These are phyloP conservation scores for Tolypocladium ophioglossoides DNA, from an alignment of 2,329 filamentous ascomycete genomes.

Conservation along the genomic window DNA sequence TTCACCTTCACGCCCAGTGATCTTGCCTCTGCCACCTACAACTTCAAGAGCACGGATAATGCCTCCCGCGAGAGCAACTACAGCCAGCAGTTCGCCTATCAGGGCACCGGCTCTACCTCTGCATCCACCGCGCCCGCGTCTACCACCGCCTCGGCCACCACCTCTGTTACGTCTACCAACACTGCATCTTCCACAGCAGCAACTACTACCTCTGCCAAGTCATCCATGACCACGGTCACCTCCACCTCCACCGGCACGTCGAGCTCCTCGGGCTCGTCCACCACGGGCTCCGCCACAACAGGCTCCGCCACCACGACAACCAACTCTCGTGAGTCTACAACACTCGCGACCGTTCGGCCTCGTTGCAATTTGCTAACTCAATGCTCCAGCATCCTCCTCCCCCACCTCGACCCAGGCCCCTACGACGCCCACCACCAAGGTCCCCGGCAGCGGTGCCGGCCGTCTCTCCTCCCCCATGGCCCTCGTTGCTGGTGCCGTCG, in stretches of 20 bases:
- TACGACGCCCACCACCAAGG: slow-evolving; percentile 9
- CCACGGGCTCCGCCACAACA: slow-evolving; percentile 8
- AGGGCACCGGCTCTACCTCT: slow-evolving; percentile 10
- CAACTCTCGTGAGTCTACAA: neutral
- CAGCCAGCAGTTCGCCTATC: slow-evolving; percentile 18
- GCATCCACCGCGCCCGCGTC: neutral
- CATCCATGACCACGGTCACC: slow-evolving; percentile 1
- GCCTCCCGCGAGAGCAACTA: slow-evolving; percentile 17
- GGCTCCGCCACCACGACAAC: slow-evolving; percentile 10
- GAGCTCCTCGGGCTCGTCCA: slow-evolving; percentile 1
- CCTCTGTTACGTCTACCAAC: neutral
- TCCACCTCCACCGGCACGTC: slow-evolving; percentile 2
- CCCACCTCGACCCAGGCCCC: neutral
- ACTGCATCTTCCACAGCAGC: neutral
- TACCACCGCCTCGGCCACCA: neutral
- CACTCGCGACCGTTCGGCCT: too few relatives aligned
- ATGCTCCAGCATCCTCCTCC: neutral
- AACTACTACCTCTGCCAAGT: neutral
- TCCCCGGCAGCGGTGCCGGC: slow-evolving; percentile 17
- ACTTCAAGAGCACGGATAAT: slow-evolving; percentile 22
- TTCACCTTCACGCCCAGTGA: slow-evolving; percentile 17
- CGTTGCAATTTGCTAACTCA: neutral
- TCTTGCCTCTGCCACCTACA: slow-evolving; percentile 20
- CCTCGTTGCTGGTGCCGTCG: slow-evolving; percentile 21
- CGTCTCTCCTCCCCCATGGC: slow-evolving; percentile 20